A percentile compares a stretch with the other conserved stretches of the same genome.
Evolutionary conservation across 495 filamentous ascomycete genomes (phyloP).

Genomic region (Penicillium fimorum): DNA sequence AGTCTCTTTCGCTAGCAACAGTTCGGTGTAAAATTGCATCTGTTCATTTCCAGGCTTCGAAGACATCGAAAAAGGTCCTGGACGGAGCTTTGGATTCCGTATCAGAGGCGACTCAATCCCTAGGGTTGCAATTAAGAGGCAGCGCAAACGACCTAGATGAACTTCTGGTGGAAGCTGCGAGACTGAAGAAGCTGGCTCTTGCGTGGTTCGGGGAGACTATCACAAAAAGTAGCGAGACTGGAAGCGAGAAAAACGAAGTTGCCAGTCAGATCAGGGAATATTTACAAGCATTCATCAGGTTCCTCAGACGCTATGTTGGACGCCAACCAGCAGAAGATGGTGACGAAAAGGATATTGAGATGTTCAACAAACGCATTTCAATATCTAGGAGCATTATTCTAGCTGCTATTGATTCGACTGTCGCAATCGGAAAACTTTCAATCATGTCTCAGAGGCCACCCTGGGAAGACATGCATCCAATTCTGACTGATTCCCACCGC

Average conservation of each 20-base stretch:
- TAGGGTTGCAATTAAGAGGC: slow-evolving; percentile 62
- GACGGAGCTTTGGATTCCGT: slow-evolving; percentile 26
- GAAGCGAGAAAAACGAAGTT: slow-evolving; percentile 22
- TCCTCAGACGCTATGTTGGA: slow-evolving; percentile 49
- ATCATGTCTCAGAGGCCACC: slow-evolving; percentile 38
- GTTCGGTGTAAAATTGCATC: slow-evolving; percentile 46
- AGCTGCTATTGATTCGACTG: slow-evolving; percentile 41
- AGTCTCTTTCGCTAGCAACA: slow-evolving; percentile 38
- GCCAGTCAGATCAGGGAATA: slow-evolving; percentile 35
- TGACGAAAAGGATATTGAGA: slow-evolving; percentile 31
- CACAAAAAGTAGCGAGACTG: slow-evolving; percentile 23
- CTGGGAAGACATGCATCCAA: slow-evolving; percentile 43
- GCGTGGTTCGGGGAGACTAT: slow-evolving; percentile 47
- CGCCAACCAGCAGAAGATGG: slow-evolving; percentile 30
- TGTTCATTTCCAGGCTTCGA: slow-evolving; percentile 39
- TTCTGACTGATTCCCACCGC: slow-evolving; percentile 39
- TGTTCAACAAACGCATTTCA: slow-evolving; percentile 32
- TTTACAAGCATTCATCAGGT: slow-evolving; percentile 41
- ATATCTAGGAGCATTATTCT: slow-evolving; percentile 40
- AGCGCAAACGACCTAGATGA: slow-evolving; percentile 67
- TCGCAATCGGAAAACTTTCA: slow-evolving; percentile 44
- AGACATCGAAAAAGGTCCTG: slow-evolving; percentile 25
- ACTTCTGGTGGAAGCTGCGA: slow-evolving; percentile 61
- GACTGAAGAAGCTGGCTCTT: slow-evolving; percentile 59
- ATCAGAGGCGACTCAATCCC: slow-evolving; percentile 40